A percentile compares a stretch with the other conserved stretches of the same genome.
Conservation (phyloP, 2,329 filamentous ascomycete species). For the Penicillium sp. region DNA sequence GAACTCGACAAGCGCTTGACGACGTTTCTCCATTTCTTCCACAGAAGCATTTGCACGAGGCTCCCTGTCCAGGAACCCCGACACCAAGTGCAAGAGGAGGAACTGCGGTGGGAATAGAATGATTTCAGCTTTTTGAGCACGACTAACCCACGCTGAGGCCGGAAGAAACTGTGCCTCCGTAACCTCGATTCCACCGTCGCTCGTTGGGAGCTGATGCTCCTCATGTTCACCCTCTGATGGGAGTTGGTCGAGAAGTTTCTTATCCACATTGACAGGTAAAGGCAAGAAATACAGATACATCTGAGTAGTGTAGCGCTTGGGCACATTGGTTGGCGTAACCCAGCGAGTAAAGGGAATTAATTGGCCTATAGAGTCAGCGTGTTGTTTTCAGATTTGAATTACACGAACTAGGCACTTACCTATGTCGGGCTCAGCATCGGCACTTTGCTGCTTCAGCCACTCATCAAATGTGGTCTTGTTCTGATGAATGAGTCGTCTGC, state of each 20-base stretch:
- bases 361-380: conserved; percentile 45
- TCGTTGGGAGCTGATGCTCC: conserved; percentile 65
- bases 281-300: conserved; percentile 96
- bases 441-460: conserved; percentile 53
- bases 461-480: conserved; percentile 63
- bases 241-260: conserved; percentile 30
- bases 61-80: conserved; percentile 48
- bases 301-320: conserved; percentile 84
- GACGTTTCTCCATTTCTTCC: conserved; percentile 34
- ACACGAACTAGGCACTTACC: conserved; percentile 36
- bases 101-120: conserved; percentile 90
- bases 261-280: conserved; percentile 40
- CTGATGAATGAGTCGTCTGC: conserved; percentile 65
- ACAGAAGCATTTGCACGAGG: conserved; percentile 18
- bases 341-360: conserved; percentile 85
- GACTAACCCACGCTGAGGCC: conserved; percentile 65
- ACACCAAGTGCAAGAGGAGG: conserved; percentile 54
- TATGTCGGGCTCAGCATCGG: conserved; percentile 52
- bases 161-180: conserved; percentile 77
- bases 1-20: conserved; percentile 48
- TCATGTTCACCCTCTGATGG: conserved; percentile 46
- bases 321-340: conserved; percentile 72
- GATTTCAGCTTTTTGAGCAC: conserved; percentile 63
- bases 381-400: neutral
- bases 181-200: conserved; percentile 66